These are phyloP conservation scores for Scenedesmus sp. DNA, from an alignment of 163 green algal genomes.

Conservation along the genomic window DNA sequence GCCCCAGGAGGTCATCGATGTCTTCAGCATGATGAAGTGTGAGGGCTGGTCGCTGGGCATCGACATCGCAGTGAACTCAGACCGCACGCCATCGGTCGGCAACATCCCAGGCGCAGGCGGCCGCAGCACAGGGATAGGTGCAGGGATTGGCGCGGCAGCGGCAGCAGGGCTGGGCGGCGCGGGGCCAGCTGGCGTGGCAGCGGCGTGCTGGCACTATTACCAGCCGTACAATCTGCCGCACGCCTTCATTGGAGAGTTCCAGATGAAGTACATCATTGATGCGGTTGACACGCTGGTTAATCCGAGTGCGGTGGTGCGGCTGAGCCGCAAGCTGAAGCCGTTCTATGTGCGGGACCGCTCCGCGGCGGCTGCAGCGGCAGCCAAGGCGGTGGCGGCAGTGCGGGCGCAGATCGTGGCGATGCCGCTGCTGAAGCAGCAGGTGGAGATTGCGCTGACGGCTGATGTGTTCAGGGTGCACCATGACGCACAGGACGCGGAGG, in stretches of 20 bases:
- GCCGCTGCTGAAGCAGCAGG: slow-evolving; percentile 52
- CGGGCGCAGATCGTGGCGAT: slow-evolving; percentile 34
- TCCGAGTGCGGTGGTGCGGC: slow-evolving; percentile 31
- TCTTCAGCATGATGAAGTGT: slow-evolving; percentile 57
- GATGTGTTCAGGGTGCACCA: slow-evolving; percentile 61
- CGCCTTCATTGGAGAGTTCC: slow-evolving; percentile 61
- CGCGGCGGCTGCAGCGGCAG: slow-evolving; percentile 20
- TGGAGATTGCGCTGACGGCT: slow-evolving; percentile 58
- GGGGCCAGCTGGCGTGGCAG: slow-evolving; percentile 3
- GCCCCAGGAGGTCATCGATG: slow-evolving; percentile 55
- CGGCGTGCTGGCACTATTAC: slow-evolving; percentile 40
- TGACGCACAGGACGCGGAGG: slow-evolving; percentile 62
- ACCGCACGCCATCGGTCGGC: slow-evolving; percentile 24
- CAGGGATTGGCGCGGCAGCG: not conserved
- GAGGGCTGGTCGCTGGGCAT: slow-evolving; percentile 55
- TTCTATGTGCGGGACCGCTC: slow-evolving; percentile 15
- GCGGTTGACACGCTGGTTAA: slow-evolving; percentile 47
- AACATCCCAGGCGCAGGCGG: not conserved
- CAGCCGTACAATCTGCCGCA: slow-evolving; percentile 49
- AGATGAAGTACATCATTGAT: slow-evolving; percentile 60
- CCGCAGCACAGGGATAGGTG: not conserved
- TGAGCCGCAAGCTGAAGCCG: slow-evolving; percentile 45
- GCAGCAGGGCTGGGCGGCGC: not conserved
- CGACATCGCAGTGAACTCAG: slow-evolving; percentile 53
- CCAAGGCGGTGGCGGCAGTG: slow-evolving; percentile 33